Conservation (phyloP, 495 filamentous ascomycete species). For the Hypoxylon cercidicola region DNA sequence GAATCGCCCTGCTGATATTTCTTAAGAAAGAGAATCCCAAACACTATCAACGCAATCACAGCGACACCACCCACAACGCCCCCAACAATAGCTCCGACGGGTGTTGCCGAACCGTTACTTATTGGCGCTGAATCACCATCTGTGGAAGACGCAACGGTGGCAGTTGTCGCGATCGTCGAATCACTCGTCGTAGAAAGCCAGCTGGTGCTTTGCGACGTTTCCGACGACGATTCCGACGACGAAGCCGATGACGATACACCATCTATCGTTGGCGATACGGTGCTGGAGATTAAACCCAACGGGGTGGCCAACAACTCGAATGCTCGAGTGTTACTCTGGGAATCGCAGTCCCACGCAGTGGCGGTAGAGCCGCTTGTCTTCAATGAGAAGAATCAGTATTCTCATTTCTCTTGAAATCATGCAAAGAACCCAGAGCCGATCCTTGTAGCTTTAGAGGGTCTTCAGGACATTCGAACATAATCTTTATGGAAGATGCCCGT, state of each 20-base stretch:
- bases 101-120: constrained; percentile 8
- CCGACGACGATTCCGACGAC: not conserved
- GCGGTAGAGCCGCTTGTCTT: constrained; percentile 31
- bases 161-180: not conserved
- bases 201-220: no score
- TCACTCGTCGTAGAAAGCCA: not conserved
- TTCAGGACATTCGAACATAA: not conserved
- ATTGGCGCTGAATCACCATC: not conserved
- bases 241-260: not conserved
- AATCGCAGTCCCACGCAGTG: constrained; percentile 32
- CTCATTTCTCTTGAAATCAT: not conserved
- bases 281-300: constrained; percentile 26
- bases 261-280: constrained; percentile 5
- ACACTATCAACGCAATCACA: constrained; percentile 16
- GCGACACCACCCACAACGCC: constrained; percentile 33
- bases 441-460: not conserved
- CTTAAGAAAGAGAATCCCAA: constrained; percentile 30
- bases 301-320: constrained; percentile 34
- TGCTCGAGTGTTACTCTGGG: constrained; percentile 23
- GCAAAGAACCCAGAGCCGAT: no score
- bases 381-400: constrained; percentile 13
- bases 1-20: constrained; percentile 12
- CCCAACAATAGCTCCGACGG: constrained; percentile 32
- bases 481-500: not conserved
- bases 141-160: not conserved